Percentiles rank a stretch among this genome's conserved stretches.
Evolutionary conservation across 139 green algal species (phyloP).

Genomic region (Desmodesmus armatus): DNA sequence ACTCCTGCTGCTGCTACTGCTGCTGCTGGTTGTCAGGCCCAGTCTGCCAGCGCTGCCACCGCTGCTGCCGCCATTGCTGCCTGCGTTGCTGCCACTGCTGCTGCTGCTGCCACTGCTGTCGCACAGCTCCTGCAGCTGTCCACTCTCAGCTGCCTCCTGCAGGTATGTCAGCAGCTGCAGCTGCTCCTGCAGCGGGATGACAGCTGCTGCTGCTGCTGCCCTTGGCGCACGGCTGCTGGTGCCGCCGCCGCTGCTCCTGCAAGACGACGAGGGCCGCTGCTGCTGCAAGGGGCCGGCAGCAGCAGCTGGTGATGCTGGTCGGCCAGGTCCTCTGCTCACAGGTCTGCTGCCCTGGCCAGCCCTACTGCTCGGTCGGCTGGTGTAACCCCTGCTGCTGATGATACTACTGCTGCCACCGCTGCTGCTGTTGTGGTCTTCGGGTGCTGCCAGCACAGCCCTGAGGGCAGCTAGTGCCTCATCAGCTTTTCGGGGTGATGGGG

Average conservation of each 20-base stretch:
- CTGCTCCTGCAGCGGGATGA: not conserved
- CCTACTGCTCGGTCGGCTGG: too few relatives aligned
- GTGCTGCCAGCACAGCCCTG: too few relatives aligned
- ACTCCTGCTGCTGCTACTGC: not conserved
- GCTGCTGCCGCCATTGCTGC: not conserved
- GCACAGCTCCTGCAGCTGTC: too few relatives aligned
- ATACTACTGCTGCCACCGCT: too few relatives aligned
- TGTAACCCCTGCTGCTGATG: too few relatives aligned
- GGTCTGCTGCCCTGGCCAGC: too few relatives aligned
- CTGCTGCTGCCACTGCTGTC: not conserved
- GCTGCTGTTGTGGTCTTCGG: too few relatives aligned
- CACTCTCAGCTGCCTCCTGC: not conserved
- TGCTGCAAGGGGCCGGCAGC: not conserved
- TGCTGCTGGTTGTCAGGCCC: not conserved
- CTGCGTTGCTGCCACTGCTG: not conserved
- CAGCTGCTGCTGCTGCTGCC: conserved; percentile 10
- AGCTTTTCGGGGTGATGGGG: too few relatives aligned
- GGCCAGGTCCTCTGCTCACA: too few relatives aligned
- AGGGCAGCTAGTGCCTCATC: too few relatives aligned
- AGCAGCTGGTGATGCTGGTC: too few relatives aligned
- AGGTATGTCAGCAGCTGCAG: not conserved
- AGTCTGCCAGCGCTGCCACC: not conserved
- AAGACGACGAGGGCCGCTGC: not conserved
- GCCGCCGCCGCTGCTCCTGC: not conserved
- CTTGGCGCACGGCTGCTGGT: not conserved